phyloP scores from a whole-genome alignment of 2,329 filamentous ascomycete genomes.

The Colletotrichum coccodes region DNA sequence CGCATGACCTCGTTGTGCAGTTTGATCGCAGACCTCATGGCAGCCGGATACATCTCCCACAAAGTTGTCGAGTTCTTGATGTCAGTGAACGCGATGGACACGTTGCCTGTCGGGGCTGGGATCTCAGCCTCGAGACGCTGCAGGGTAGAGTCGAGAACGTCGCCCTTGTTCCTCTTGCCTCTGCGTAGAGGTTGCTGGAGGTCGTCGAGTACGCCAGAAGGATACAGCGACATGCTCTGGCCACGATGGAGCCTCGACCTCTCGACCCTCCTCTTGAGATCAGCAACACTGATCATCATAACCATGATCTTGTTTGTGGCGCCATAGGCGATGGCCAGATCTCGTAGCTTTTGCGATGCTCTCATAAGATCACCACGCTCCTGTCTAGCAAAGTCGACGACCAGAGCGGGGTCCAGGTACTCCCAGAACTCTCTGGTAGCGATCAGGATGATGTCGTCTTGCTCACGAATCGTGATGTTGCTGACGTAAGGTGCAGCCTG shows the following conservation, averaged over 20 bases:
- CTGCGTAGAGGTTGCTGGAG: slow-evolving; percentile 72
- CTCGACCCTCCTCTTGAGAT: slow-evolving; percentile 85
- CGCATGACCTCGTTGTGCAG: slow-evolving; percentile 98
- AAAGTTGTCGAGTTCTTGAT: slow-evolving; percentile 98
- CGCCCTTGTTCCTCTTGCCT: slow-evolving; percentile 69
- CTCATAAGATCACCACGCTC: slow-evolving; percentile 93
- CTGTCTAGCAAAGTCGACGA: slow-evolving; percentile 89
- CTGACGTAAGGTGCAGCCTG: slow-evolving; percentile 89
- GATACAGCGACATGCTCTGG: slow-evolving; percentile 86
- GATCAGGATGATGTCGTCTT: slow-evolving; percentile 92
- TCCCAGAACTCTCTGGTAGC: slow-evolving; percentile 97
- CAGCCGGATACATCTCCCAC: slow-evolving; percentile 94
- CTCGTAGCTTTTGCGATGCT: slow-evolving; percentile 91
- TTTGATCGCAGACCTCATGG: slow-evolving; percentile 97
- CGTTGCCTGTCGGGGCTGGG: slow-evolving; percentile 87
- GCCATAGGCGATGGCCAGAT: slow-evolving; percentile 95
- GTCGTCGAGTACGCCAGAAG: slow-evolving; percentile 78
- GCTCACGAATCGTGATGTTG: slow-evolving; percentile 81
- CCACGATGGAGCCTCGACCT: slow-evolving; percentile 78
- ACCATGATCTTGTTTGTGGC: slow-evolving; percentile 97
- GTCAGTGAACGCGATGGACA: slow-evolving; percentile 96
- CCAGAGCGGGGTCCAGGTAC: slow-evolving; percentile 87
- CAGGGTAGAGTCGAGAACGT: slow-evolving; percentile 85
- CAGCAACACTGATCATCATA: slow-evolving; percentile 95
- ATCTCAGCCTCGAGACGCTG: slow-evolving; percentile 90